phyloP scores from a whole-genome alignment of 495 filamentous ascomycete species.

The Aspergillus conjunctus region DNA sequence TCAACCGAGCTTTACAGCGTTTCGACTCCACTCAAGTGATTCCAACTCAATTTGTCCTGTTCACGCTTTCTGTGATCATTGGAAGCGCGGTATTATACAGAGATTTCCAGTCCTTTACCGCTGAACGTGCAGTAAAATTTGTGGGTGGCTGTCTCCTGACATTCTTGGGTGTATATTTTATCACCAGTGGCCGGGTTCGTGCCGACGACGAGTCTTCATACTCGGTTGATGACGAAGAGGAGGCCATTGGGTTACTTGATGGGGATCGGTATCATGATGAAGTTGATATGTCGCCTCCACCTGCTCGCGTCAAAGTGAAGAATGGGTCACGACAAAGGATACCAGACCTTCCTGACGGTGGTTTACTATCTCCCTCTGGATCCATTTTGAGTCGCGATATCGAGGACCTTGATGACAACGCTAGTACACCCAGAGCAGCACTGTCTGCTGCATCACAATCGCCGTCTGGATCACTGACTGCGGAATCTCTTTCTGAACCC shows the following conservation, averaged over 20 bases:
- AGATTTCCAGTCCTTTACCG: constrained; percentile 82
- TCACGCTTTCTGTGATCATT: constrained; percentile 92
- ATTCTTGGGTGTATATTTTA: constrained; percentile 91
- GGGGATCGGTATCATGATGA: constrained; percentile 47
- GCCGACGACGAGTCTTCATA: constrained; percentile 48
- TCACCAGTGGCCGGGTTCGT: constrained; percentile 66
- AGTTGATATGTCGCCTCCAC: constrained; percentile 40
- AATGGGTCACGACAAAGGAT: constrained; percentile 25
- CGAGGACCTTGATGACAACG: constrained; percentile 38
- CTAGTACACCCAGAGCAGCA: constrained; percentile 37
- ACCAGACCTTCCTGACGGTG: constrained; percentile 24
- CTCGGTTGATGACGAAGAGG: constrained; percentile 51
- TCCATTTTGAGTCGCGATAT: constrained; percentile 41
- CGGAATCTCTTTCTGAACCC: constrained; percentile 35
- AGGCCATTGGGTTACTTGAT: constrained; percentile 47
- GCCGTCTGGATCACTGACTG: constrained; percentile 36
- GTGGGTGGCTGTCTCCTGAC: constrained; percentile 86
- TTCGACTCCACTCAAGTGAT: constrained; percentile 98
- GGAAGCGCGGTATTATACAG: constrained; percentile 91
- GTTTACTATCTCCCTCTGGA: constrained; percentile 32
- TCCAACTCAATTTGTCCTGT: constrained; percentile 93
- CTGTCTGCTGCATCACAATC: constrained; percentile 41
- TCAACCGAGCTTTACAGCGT: constrained; percentile 90
- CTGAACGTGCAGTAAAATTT: constrained; percentile 75
- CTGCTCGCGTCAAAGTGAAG: constrained; percentile 22